phyloP scores from a whole-genome alignment of 331 rosid genomes.

The Prunus yedoensis region DNA sequence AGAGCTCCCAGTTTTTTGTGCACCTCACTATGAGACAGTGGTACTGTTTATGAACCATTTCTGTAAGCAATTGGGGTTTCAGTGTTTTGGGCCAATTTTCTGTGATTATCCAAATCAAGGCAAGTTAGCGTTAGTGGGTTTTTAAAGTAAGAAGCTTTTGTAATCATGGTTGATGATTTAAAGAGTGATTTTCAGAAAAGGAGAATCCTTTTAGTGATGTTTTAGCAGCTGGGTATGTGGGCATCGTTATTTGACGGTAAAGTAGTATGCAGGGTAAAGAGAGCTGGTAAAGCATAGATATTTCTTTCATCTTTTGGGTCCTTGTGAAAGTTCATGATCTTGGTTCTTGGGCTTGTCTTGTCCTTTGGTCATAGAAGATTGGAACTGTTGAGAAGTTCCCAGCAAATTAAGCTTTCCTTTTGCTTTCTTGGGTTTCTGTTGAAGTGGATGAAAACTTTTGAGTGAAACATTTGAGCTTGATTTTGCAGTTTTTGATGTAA shows the following conservation, averaged over 20 bases:
- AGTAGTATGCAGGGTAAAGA: slow-evolving; percentile 31
- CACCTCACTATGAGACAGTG: too few relatives aligned
- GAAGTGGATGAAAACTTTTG: not conserved
- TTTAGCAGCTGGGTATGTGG: slow-evolving; percentile 38
- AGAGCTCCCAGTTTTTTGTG: too few relatives aligned
- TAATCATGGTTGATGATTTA: slow-evolving; percentile 47
- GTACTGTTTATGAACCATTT: not conserved
- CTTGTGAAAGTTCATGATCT: slow-evolving; percentile 26
- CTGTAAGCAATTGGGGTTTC: not conserved
- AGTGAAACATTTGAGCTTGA: slow-evolving; percentile 20
- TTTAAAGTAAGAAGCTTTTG: slow-evolving; percentile 31
- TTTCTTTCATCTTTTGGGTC: too few relatives aligned
- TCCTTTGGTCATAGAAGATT: slow-evolving; percentile 17
- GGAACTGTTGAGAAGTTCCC: slow-evolving; percentile 22
- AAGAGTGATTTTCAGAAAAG: slow-evolving; percentile 37
- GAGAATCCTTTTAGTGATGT: slow-evolving; percentile 21
- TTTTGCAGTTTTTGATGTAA: slow-evolving; percentile 3
- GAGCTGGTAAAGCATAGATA: not conserved
- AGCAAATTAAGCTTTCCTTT: slow-evolving; percentile 24
- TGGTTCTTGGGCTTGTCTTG: slow-evolving; percentile 21
- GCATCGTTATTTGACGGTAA: slow-evolving; percentile 31
- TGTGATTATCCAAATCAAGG: slow-evolving; percentile 12
- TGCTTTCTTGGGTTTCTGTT: not conserved
- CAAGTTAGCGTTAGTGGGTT: slow-evolving; percentile 18
- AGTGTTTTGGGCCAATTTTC: not conserved